These are phyloP conservation scores for Ogataea allantospora DNA, from an alignment of 805 yeast genomes.

Conservation along the genomic window DNA sequence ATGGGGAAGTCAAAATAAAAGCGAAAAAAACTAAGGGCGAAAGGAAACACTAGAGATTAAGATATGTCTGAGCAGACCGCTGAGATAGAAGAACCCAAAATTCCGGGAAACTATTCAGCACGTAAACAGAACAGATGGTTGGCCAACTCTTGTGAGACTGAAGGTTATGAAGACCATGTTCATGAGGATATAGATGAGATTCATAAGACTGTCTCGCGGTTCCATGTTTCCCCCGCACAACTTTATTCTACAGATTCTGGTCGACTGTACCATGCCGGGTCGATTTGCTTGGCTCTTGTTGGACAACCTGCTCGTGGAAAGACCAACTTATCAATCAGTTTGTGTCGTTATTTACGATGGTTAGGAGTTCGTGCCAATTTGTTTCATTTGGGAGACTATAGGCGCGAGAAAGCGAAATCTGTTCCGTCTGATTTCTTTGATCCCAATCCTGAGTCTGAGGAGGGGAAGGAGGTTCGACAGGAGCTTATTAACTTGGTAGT, in stretches of 20 bases:
- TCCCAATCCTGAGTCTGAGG: conserved; percentile 45
- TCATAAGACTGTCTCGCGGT: conserved; percentile 58
- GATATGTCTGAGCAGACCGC: conserved; percentile 18
- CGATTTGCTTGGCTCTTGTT: conserved; percentile 80
- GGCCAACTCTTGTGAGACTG: conserved; percentile 19
- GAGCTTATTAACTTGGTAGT: conserved; percentile 62
- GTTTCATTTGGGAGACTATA: conserved; percentile 89
- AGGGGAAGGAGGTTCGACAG: conserved; percentile 53
- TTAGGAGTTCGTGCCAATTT: conserved; percentile 90
- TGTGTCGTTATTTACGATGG: conserved; percentile 93
- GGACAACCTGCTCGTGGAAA: conserved; percentile 97
- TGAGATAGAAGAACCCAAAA: conserved; percentile 41
- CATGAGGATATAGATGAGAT: conserved; percentile 53
- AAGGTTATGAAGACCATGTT: conserved; percentile 4
- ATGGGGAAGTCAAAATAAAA: conserved; percentile 8
- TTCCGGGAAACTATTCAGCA: conserved; percentile 55
- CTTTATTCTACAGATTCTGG: conserved; percentile 91
- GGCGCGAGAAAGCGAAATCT: conserved; percentile 54
- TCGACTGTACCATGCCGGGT: conserved; percentile 91
- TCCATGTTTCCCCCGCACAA: conserved; percentile 86
- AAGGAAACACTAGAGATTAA: conserved; percentile 1
- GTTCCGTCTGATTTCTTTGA: conserved; percentile 71
- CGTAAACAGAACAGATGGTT: conserved; percentile 54
- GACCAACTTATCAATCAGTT: conserved; percentile 86
- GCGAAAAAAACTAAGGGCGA: conserved; percentile 6